A percentile compares a stretch with the other conserved stretches of the same genome.
phyloP scores from a whole-genome alignment of 768 basidiomycete species.

The Mycena alexandri region DNA sequence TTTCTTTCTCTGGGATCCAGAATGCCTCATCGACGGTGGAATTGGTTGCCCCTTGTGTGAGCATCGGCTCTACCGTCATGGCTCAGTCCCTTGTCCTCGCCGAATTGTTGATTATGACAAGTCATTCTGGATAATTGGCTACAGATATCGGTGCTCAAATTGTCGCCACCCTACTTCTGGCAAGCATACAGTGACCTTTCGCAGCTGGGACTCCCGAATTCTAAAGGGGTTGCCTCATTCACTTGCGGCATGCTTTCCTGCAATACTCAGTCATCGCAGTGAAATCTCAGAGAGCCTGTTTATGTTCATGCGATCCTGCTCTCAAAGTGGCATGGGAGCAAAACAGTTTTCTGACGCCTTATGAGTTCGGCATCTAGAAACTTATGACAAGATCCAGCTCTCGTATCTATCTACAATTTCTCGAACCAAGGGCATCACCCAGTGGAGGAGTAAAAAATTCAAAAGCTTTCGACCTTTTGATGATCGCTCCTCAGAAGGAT shows the following conservation, averaged over 20 bases:
- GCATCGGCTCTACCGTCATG: conserved; percentile 1
- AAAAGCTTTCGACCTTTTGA: neutral
- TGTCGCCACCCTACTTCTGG: conserved; percentile 4
- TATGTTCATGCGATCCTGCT: conserved; percentile 32
- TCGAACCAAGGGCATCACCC: neutral
- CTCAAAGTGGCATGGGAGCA: conserved; percentile 41
- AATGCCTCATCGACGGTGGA: neutral
- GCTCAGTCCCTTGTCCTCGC: conserved; percentile 1
- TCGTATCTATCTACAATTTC: conserved; percentile 3
- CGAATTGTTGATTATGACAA: conserved; percentile 11
- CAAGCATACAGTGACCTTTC: neutral
- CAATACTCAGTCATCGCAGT: conserved; percentile 37
- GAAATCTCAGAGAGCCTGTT: conserved; percentile 37
- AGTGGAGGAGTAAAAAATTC: neutral
- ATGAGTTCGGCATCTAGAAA: conserved; percentile 33
- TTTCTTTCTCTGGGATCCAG: conserved; percentile 22
- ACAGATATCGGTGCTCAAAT: conserved; percentile 12
- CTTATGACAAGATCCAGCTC: conserved; percentile 34
- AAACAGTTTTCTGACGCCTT: conserved; percentile 42
- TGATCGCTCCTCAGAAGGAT: neutral
- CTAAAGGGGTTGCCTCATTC: neutral
- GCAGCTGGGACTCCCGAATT: conserved; percentile 18
- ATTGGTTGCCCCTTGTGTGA: conserved; percentile 9
- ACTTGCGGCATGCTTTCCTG: conserved; percentile 31
- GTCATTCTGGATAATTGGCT: conserved; percentile 15